A percentile compares a stretch with the other conserved stretches of the same genome.
These are phyloP conservation scores for Xylariaceae sp. DNA, from an alignment of 2,329 filamentous ascomycete genomes.

Conservation along the genomic window DNA sequence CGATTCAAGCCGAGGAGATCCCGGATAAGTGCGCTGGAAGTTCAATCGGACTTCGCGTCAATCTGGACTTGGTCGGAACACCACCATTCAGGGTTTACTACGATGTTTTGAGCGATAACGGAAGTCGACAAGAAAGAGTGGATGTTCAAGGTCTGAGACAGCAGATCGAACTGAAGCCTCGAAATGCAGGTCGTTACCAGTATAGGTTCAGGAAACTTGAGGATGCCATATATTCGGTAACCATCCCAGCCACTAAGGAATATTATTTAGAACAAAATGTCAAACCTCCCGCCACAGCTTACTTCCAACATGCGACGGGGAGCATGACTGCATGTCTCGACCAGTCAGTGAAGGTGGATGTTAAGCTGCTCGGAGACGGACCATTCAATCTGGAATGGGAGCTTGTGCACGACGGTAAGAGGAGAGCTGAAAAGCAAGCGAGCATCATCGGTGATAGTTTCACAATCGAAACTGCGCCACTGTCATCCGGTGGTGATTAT, in stretches of 20 bases:
- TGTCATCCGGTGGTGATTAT: slow-evolving; percentile 85
- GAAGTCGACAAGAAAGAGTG: slow-evolving; percentile 51
- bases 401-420: slow-evolving; percentile 81
- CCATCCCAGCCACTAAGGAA: slow-evolving; percentile 25
- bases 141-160: slow-evolving; percentile 68
- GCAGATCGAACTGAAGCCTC: slow-evolving; percentile 80
- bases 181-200: slow-evolving; percentile 76
- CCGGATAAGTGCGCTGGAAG: slow-evolving; percentile 94
- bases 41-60: slow-evolving; percentile 83
- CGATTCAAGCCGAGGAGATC: slow-evolving; percentile 73
- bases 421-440: slow-evolving; percentile 62
- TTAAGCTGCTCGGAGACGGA: slow-evolving; percentile 73
- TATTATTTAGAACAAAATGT: slow-evolving; percentile 74
- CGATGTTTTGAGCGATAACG: slow-evolving; percentile 61
- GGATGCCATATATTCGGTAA: slow-evolving; percentile 74
- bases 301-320: slow-evolving; percentile 53
- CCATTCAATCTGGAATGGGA: slow-evolving; percentile 93
- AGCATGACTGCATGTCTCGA: slow-evolving; percentile 74
- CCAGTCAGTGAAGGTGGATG: slow-evolving; percentile 69
- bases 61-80: slow-evolving; percentile 85
- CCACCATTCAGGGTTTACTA: slow-evolving; percentile 87
- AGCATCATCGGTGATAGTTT: slow-evolving; percentile 60
- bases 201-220: slow-evolving; percentile 80
- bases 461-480: slow-evolving; percentile 69
- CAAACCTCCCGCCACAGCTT: slow-evolving; percentile 84